phyloP scores from a whole-genome alignment of 257 asterid species.

The Lycium barbarum region DNA sequence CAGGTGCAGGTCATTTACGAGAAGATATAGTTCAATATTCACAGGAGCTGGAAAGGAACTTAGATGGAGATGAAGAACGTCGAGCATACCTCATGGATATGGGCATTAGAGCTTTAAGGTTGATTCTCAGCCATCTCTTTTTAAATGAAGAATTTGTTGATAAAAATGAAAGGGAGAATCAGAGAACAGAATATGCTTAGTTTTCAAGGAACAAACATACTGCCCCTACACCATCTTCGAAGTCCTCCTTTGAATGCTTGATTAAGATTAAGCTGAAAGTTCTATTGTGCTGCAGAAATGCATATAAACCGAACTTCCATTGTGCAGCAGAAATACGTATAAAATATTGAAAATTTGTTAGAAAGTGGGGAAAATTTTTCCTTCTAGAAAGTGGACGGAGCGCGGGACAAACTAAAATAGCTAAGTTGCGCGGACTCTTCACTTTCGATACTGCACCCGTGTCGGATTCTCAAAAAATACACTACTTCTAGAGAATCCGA shows the following conservation, averaged over 20 bases:
- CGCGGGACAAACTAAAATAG: neutral
- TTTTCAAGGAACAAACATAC: conserved; percentile 13
- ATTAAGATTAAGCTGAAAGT: conserved; percentile 16
- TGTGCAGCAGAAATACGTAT: neutral
- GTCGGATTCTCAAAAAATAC: too few species aligned
- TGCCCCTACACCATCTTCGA: conserved; percentile 18
- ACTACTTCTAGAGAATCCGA: too few species aligned
- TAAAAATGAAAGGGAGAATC: conserved; percentile 24
- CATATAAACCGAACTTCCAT: neutral
- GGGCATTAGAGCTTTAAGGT: conserved; percentile 95
- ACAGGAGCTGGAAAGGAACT: conserved; percentile 72
- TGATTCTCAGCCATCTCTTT: conserved; percentile 19
- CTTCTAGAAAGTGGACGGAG: conserved; percentile 5
- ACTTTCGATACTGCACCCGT: too few species aligned
- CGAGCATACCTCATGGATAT: conserved; percentile 81
- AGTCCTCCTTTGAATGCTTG: neutral
- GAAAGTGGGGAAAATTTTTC: neutral
- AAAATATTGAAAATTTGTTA: neutral
- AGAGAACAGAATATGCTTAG: neutral
- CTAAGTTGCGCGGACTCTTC: too few species aligned
- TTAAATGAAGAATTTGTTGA: neutral
- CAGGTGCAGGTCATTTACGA: conserved; percentile 96
- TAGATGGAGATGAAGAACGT: conserved; percentile 65
- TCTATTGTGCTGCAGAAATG: neutral
- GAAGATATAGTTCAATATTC: conserved; percentile 76